phyloP scores from a whole-genome alignment of 2,329 filamentous ascomycete genomes.

The Rasamsonia emersonii region DNA sequence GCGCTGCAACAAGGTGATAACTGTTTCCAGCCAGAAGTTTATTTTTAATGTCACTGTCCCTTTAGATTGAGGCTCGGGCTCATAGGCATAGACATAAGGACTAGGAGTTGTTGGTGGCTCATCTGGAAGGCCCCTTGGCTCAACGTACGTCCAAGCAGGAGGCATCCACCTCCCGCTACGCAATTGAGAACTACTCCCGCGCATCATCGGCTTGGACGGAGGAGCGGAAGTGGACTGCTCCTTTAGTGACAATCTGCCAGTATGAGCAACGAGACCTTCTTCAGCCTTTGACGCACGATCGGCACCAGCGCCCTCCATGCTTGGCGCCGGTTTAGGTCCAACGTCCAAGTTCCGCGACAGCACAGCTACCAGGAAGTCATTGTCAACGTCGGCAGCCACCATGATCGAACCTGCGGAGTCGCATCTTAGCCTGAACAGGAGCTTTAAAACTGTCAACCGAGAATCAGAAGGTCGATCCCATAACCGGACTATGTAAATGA shows the following conservation, averaged over 20 bases:
- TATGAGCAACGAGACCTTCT: constrained; percentile 19
- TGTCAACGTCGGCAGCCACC: constrained; percentile 61
- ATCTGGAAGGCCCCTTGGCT: constrained; percentile 46
- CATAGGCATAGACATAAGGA: constrained; percentile 42
- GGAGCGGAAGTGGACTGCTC: constrained; percentile 18
- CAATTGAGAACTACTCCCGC: constrained; percentile 23
- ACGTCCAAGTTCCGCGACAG: constrained; percentile 57
- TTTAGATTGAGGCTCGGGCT: constrained; percentile 24
- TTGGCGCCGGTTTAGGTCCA: constrained; percentile 33
- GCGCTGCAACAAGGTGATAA: constrained; percentile 64
- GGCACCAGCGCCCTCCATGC: constrained; percentile 32
- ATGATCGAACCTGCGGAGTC: constrained; percentile 73
- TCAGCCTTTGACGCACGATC: constrained; percentile 30
- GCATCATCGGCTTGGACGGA: constrained; percentile 23
- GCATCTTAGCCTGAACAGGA: constrained; percentile 73
- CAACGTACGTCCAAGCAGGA: constrained; percentile 51
- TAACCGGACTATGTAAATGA: constrained; percentile 56
- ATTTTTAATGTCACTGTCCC: constrained; percentile 48
- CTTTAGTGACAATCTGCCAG: constrained; percentile 23
- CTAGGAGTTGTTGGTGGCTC: constrained; percentile 42
- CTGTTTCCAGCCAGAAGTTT: constrained; percentile 64
- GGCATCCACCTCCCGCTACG: constrained; percentile 29
- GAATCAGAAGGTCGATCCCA: constrained; percentile 57
- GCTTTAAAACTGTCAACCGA: constrained; percentile 64
- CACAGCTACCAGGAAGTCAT: constrained; percentile 61